Percentiles rank a stretch among this genome's conserved stretches.
Conservation (phyloP, 345 rosid species). For the Arabidopsis arenosa region DNA sequence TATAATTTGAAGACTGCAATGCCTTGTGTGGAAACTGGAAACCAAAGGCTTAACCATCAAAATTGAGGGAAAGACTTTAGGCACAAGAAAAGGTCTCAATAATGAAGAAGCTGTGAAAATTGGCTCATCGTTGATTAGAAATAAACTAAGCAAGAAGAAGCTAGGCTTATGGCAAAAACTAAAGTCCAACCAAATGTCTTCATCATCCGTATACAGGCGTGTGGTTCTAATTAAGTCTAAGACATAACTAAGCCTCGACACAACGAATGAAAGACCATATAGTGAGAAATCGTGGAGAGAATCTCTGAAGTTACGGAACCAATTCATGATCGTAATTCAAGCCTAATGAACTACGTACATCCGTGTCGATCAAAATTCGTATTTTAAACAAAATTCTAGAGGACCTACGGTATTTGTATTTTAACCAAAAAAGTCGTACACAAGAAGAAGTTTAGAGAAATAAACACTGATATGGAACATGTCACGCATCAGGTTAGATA, state of each 20-base stretch:
- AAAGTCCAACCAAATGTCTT: neutral
- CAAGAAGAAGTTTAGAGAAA: no score
- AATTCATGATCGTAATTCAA: neutral
- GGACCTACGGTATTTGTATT: neutral
- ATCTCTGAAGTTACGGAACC: neutral
- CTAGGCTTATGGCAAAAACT: neutral
- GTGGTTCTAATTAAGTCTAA: no score
- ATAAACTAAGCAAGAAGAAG: neutral
- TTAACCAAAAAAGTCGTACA: neutral
- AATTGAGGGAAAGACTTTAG: neutral
- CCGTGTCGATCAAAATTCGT: neutral
- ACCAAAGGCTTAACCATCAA: conserved; percentile 9
- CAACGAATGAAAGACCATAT: neutral
- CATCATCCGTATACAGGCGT: neutral
- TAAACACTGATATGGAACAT: neutral
- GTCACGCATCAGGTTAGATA: conserved; percentile 3
- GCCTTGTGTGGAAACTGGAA: neutral
- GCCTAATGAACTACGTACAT: neutral
- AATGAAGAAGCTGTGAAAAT: neutral
- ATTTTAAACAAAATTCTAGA: no score
- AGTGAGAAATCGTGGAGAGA: neutral
- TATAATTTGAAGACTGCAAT: neutral
- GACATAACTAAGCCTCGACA: neutral
- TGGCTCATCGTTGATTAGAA: neutral
- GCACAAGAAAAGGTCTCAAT: neutral